These are phyloP conservation scores for Rachicladosporium sp. DNA, from an alignment of 2,329 filamentous ascomycete genomes.

Conservation along the genomic window DNA sequence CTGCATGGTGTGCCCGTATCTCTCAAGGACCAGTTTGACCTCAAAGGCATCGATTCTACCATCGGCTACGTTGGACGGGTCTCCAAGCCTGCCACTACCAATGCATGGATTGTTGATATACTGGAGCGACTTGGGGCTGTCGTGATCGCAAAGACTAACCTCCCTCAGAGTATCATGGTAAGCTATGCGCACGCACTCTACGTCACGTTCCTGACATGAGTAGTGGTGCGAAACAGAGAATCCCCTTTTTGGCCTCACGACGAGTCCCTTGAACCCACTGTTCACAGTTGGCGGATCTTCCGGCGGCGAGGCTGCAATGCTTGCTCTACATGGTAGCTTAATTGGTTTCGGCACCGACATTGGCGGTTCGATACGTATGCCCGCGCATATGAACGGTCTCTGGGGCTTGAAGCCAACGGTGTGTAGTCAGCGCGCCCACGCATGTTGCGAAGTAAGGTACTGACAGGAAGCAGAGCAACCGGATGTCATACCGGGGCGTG, in stretches of 20 bases:
- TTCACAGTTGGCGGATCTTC: constrained; percentile 39
- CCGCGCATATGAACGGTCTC: constrained; percentile 35
- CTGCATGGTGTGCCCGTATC: constrained; percentile 30
- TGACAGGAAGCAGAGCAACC: constrained; percentile 32
- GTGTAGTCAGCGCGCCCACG: constrained; percentile 8
- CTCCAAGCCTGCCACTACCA: constrained; percentile 36
- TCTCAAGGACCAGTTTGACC: constrained; percentile 46
- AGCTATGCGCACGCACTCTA: constrained; percentile 7
- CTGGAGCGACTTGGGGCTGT: constrained; percentile 40
- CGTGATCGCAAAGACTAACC: constrained; percentile 41
- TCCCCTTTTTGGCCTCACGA: constrained; percentile 39
- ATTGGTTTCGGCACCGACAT: constrained; percentile 42
- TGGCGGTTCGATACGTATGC: constrained; percentile 40
- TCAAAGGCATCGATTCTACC: constrained; percentile 39
- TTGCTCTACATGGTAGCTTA: constrained; percentile 31
- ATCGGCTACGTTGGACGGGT: constrained; percentile 40
- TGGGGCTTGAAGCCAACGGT: constrained; percentile 39
- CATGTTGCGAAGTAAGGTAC: neutral
- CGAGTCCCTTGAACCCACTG: constrained; percentile 29
- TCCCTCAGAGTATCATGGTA: constrained; percentile 40
- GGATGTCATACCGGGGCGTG: constrained; percentile 46
- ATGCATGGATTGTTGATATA: constrained; percentile 40
- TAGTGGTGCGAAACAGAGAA: constrained; percentile 45
- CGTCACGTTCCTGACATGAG: constrained; percentile 2
- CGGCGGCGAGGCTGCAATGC: constrained; percentile 32